Evolutionary conservation across 352 stramenopile genomes (phyloP).

Genomic region (Globisporangium solare): DNA sequence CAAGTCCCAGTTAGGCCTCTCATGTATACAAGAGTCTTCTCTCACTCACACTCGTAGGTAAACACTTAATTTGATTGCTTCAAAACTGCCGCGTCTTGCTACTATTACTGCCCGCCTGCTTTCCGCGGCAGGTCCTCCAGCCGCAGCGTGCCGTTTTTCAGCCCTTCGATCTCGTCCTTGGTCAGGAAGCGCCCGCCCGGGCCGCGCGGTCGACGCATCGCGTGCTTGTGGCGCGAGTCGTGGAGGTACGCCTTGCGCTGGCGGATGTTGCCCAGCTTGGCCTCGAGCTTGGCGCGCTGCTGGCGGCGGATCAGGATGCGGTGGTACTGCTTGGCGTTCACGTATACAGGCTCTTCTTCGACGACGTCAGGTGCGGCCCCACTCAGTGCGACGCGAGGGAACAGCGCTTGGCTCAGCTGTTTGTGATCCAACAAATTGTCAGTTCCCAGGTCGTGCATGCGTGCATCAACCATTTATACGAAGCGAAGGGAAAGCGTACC

Average conservation of each 20-base stretch:
- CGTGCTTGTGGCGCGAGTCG: slow-evolving; percentile 83
- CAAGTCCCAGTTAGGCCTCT: too few species aligned
- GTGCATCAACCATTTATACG: not conserved
- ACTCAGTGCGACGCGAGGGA: slow-evolving; percentile 42
- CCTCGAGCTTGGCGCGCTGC: slow-evolving; percentile 82
- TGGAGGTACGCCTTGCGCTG: slow-evolving; percentile 87
- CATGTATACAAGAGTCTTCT: not conserved
- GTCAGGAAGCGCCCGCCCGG: slow-evolving; percentile 63
- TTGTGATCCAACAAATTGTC: not conserved
- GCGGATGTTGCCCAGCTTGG: slow-evolving; percentile 69
- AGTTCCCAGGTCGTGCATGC: slow-evolving; percentile 2
- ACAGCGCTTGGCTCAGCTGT: slow-evolving; percentile 51
- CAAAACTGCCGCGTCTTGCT: not conserved
- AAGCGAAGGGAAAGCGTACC: slow-evolving; percentile 25
- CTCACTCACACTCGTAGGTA: not conserved
- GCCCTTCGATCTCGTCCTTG: slow-evolving; percentile 65
- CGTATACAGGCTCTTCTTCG: slow-evolving; percentile 87
- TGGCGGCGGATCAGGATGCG: slow-evolving; percentile 87
- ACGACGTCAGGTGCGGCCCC: slow-evolving; percentile 40
- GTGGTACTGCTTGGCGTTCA: slow-evolving; percentile 90
- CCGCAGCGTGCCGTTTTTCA: slow-evolving; percentile 61
- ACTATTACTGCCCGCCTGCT: slow-evolving; percentile 15
- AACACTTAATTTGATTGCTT: not conserved
- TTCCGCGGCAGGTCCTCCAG: slow-evolving; percentile 45
- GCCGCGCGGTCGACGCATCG: slow-evolving; percentile 79